Conservation (phyloP, 495 filamentous ascomycete genomes). For the Chlorociboria aeruginascens region DNA sequence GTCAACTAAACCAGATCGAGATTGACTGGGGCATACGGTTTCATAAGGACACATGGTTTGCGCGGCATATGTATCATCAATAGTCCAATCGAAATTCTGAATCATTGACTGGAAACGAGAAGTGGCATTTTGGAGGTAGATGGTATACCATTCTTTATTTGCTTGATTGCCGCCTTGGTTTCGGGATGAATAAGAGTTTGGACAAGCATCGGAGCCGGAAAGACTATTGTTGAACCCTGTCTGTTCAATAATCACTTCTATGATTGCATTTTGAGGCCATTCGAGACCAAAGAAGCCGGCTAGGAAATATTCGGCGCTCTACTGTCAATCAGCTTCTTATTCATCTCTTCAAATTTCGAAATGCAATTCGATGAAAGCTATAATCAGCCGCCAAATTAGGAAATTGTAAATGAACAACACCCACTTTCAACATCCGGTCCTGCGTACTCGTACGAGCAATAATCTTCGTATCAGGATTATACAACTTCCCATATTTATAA, state of each 20-base stretch:
- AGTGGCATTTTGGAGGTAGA: constrained; percentile 36
- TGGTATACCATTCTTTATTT: constrained; percentile 26
- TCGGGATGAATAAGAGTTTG: constrained; percentile 52
- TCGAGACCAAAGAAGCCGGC: constrained; percentile 54
- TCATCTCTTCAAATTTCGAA: not conserved
- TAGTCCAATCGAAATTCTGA: constrained; percentile 37
- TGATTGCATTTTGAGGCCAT: constrained; percentile 41
- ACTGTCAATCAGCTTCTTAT: constrained; percentile 39
- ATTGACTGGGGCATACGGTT: constrained; percentile 28
- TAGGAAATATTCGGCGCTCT: constrained; percentile 58
- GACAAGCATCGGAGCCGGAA: constrained; percentile 35
- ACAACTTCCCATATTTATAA: constrained; percentile 50
- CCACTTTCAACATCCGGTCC: constrained; percentile 51
- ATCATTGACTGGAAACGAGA: constrained; percentile 31
- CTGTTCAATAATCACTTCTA: constrained; percentile 38
- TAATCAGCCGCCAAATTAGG: constrained; percentile 38
- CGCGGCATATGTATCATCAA: constrained; percentile 39
- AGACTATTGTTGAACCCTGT: constrained; percentile 34
- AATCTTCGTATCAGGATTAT: constrained; percentile 47
- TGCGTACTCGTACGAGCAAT: constrained; percentile 48
- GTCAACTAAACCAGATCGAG: constrained; percentile 35
- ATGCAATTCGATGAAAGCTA: not conserved
- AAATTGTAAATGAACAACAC: constrained; percentile 27
- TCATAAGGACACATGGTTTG: constrained; percentile 47
- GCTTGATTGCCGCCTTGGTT: constrained; percentile 54